Conservation (phyloP, 2,329 filamentous ascomycete species). For the Fusarium clavum region DNA sequence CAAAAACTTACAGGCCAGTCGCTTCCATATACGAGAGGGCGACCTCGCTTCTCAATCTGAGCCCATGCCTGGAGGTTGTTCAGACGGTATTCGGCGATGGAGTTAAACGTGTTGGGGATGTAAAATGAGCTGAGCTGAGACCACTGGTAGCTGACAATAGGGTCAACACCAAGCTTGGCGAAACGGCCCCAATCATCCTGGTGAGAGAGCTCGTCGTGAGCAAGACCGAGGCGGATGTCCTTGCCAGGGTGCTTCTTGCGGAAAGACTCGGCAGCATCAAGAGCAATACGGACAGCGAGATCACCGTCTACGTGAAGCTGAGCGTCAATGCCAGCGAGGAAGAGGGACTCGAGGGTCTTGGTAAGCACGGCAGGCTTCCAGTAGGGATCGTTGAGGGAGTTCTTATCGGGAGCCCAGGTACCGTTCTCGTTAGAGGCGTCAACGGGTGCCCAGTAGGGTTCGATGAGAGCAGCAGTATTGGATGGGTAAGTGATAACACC, state of each 20-base stretch:
- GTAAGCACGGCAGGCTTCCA: conserved; percentile 42
- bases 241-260: conserved; percentile 33
- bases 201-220: conserved; percentile 43
- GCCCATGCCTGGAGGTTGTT: conserved; percentile 47
- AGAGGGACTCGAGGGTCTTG: conserved; percentile 41
- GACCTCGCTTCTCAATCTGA: conserved; percentile 32
- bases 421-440: conserved; percentile 29
- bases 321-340: conserved; percentile 37
- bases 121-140: conserved; percentile 45
- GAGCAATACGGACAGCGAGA: conserved; percentile 41
- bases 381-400: conserved; percentile 45
- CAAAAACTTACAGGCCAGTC: conserved; percentile 44
- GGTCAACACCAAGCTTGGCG: conserved; percentile 41
- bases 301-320: conserved; percentile 46
- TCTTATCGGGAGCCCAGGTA: conserved; percentile 36
- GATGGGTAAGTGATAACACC: conserved; percentile 47
- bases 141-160: conserved; percentile 46
- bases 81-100: conserved; percentile 36
- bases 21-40: conserved; percentile 42
- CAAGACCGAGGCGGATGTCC: conserved; percentile 42
- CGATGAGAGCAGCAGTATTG: conserved; percentile 46
- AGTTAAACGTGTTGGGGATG: conserved; percentile 41
- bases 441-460: conserved; percentile 42
- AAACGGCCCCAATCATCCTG: conserved; percentile 44
- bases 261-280: conserved; percentile 41